Conservation (phyloP, 225 moss, liverwort and hornwort species). For the Sphagnum contortum region DNA sequence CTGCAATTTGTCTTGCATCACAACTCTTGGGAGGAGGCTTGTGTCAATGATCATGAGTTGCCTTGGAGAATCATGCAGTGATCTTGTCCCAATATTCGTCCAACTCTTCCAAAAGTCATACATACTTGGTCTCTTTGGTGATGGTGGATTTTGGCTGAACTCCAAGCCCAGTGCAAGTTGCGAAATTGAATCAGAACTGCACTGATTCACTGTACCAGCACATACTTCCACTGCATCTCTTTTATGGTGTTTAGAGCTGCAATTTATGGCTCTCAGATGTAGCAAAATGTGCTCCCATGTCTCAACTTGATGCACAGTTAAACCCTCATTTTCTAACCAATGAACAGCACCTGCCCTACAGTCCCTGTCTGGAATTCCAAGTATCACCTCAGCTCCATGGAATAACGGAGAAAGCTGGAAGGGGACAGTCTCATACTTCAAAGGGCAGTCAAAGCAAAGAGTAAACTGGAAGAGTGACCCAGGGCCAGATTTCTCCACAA, state of each 20-base stretch:
- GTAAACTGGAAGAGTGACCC: conserved; percentile 70
- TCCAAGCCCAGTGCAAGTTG: conserved; percentile 11
- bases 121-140: conserved; percentile 31
- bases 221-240: background rate
- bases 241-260: conserved; percentile 14
- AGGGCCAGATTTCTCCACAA: conserved; percentile 54
- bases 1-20: conserved; percentile 25
- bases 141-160: conserved; percentile 10
- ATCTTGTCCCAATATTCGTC: conserved; percentile 32
- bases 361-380: conserved; percentile 65
- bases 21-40: conserved; percentile 36
- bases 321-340: conserved; percentile 58
- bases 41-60: conserved; percentile 42
- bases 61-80: conserved; percentile 30
- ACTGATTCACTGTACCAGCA: conserved; percentile 15
- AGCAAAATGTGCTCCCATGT: conserved; percentile 56
- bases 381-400: conserved; percentile 38
- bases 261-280: conserved; percentile 44
- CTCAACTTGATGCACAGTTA: conserved; percentile 46
- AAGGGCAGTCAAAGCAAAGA: conserved; percentile 46
- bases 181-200: conserved; percentile 9
- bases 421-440: conserved; percentile 22
- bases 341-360: conserved; percentile 54
- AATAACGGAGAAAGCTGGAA: conserved; percentile 33
- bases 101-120: conserved; percentile 57